These are phyloP conservation scores for Symbiotaphrina buchneri DNA, from an alignment of 495 filamentous ascomycete species.

Conservation along the genomic window DNA sequence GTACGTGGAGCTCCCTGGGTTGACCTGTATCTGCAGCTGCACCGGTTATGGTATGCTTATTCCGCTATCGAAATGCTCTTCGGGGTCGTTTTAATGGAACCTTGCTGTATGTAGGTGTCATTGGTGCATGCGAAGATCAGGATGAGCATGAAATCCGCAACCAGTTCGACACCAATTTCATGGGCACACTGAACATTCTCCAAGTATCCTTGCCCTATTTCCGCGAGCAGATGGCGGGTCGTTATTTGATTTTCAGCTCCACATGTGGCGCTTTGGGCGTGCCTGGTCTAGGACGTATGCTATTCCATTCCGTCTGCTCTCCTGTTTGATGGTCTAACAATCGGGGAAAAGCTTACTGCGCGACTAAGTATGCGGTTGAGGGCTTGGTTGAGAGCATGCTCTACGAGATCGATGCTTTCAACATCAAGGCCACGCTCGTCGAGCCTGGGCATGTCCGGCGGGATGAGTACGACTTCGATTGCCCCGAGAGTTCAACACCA, in stretches of 20 bases:
- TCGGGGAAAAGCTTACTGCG: conserved; percentile 45
- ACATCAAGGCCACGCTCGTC: conserved; percentile 78
- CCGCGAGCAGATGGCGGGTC: conserved; percentile 43
- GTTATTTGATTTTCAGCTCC: conserved; percentile 85
- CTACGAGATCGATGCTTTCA: conserved; percentile 81
- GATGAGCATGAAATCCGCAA: conserved; percentile 85
- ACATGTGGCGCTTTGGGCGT: conserved; percentile 78
- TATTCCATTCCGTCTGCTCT: background rate
- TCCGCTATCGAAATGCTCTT: conserved; percentile 10
- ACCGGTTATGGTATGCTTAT: conserved; percentile 35
- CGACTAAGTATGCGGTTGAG: conserved; percentile 90
- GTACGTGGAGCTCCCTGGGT: background rate
- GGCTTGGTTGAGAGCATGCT: conserved; percentile 88
- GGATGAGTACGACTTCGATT: conserved; percentile 31
- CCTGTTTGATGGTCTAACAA: background rate
- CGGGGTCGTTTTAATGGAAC: background rate
- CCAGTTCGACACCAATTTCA: conserved; percentile 95
- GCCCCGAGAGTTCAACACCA: conserved; percentile 6
- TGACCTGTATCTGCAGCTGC: conserved; percentile 19
- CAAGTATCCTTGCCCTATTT: conserved; percentile 81
- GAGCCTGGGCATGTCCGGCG: conserved; percentile 74
- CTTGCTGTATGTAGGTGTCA: conserved; percentile 36
- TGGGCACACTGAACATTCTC: conserved; percentile 82
- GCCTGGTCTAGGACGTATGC: conserved; percentile 49
- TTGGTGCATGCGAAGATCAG: conserved; percentile 91